These are phyloP conservation scores for Alternaria triticina DNA, from an alignment of 2,329 filamentous ascomycete species.

Conservation along the genomic window DNA sequence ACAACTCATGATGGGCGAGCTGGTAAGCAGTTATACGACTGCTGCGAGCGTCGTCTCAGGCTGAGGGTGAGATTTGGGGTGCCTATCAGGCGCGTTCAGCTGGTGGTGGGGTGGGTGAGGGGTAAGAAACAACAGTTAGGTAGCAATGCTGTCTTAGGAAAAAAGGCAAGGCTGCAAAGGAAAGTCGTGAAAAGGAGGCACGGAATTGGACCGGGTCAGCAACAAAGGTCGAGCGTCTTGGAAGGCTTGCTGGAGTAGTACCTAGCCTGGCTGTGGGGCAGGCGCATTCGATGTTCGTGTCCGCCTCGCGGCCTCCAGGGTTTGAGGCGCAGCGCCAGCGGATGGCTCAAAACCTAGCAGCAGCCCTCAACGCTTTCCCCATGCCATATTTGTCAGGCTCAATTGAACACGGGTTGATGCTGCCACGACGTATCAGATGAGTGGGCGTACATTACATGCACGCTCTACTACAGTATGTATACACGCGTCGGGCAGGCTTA, in stretches of 20 bases:
- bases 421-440: background rate
- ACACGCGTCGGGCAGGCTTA: background rate
- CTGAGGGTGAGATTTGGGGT: constrained; percentile 36
- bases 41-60: constrained; percentile 36
- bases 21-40: constrained; percentile 31
- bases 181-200: constrained; percentile 21
- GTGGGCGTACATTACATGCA: background rate
- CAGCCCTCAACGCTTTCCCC: constrained; percentile 1
- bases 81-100: constrained; percentile 38
- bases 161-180: constrained; percentile 19
- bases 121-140: constrained; percentile 30
- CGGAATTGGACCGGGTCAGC: constrained; percentile 23
- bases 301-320: constrained; percentile 31
- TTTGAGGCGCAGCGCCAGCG: constrained; percentile 25
- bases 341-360: constrained; percentile 16
- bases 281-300: constrained; percentile 31
- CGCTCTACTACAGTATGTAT: background rate
- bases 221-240: constrained; percentile 24
- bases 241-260: constrained; percentile 21
- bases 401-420: background rate
- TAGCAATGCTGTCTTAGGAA: constrained; percentile 25
- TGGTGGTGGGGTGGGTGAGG: constrained; percentile 39
- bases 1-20: constrained; percentile 46
- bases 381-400: constrained; percentile 16
- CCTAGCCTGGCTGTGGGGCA: constrained; percentile 33